Base-by-base conservation (phyloP, 2,329 filamentous ascomycete genomes). In the Neopestalotiopsis clavispora region DNA sequence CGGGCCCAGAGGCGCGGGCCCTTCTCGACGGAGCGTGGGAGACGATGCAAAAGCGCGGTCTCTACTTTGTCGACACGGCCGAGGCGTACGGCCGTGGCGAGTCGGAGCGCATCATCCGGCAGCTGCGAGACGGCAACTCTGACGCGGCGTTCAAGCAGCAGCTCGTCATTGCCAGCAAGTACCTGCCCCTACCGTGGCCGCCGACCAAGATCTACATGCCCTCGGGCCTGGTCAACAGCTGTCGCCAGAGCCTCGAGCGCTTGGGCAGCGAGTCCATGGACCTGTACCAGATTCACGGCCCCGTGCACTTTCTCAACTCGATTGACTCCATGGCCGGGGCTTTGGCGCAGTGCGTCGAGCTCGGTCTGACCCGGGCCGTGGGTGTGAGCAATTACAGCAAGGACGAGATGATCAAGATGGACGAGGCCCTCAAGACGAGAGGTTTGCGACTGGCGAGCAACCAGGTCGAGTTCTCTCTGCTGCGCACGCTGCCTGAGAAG, bases 21-120 rank as follows among this genome's bases (percentile, higher is more conserved):
- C 71, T 77, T 32, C 74, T 80, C n/a, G 75, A 80, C 63, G 71
- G 75, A 6, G 75, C 77, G 4, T 69, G 67, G 67, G 58, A 65
- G 13, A 56, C 57, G n/a, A 69, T 69, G 67, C 67, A 61, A 28
- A 63, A 62, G 63, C 63, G 66, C n/a, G 78, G 79, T 14, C 69
- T 83, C 30, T 82, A 79, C 67, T 83, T 83, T 68, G 78, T 84
- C 69, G 82, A 84, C 70, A 84, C 81, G 5, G 81, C 82, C 9
- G 79, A 83, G 73, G 79, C 76, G 17, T 84, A 84, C 70, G 82
- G 81, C 56, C 76, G 75, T 32, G 80, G 82, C 3, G 77, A 82
- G 67, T 81, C 79, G 67, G 82, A 84, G 71, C 75, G 75, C 10
- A 82, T 84, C 71, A 79, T 81, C 67, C 79, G 80, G 3, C 75